Evolutionary conservation across 1,284 basidiomycete species (phyloP), one percentile per base, ranked within the genome.

Genomic region (Austroboletus olivaceoglutinosus): DNA sequence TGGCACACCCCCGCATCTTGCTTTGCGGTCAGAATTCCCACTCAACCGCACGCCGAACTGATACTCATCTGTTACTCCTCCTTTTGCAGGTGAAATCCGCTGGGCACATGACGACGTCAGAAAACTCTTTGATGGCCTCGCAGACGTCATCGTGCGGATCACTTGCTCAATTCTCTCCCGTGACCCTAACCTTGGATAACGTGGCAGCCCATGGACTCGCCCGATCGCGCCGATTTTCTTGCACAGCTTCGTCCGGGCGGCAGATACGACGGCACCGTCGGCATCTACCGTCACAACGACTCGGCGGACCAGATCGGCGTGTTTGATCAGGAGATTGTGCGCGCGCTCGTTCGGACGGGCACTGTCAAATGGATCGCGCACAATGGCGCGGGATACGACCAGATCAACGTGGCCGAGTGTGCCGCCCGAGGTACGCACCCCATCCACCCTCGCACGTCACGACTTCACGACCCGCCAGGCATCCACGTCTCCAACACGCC

Each of bases 341-440:
- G 76, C 47, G 80, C 78, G 0, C 75, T 95, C 11, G 83, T 89
- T 4, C 55, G 73, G 3, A 78, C 73, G 18, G 78, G 93, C 45
- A 78, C 76, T 23, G 77, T 95, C 51, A 86, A 86, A 63, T 93
- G 89, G 83, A 91, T 96, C 59, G 89, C 86, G 2, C 91, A 94
- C 69, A 93, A 94, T 56, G 93, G 93, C n/a, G 92, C 93, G 0
- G 93, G 93, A 4, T 95, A 95, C 64, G 90, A 93, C 68, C 83
- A 88, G 58, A 86, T 95, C 58, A 88, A 94, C 64, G 81, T 93
- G 6, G 68, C 70, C 2, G 88, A 86, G 5, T 88, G 86, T 68
- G 88, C 83, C 60, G 80, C 77, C 15, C 80, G 79, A 67, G 86
- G 86, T 86, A 42, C 43, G 30, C 40, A 25, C 54, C 48, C 21